Conservation (phyloP, 805 yeast genomes). For the Pichia kluyveri region DNA sequence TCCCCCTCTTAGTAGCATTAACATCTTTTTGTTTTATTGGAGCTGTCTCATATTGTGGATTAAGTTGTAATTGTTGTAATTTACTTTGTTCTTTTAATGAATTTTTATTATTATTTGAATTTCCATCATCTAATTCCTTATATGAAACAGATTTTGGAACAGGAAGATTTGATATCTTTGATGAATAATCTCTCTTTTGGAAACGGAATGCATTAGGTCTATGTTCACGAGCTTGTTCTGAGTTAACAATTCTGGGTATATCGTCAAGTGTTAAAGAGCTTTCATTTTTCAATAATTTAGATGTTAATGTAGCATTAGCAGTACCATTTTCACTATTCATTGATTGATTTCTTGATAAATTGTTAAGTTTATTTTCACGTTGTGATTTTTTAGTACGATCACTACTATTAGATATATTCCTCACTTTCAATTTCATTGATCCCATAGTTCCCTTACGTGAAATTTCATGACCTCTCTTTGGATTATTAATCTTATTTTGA, state of each 20-base stretch:
- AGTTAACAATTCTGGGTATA: slow-evolving; percentile 93
- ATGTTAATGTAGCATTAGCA: slow-evolving; percentile 39
- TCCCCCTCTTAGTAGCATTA: background rate
- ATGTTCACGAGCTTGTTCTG: slow-evolving; percentile 90
- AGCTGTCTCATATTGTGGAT: background rate
- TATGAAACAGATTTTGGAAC: slow-evolving; percentile 22
- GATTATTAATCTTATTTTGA: background rate
- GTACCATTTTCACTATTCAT: background rate
- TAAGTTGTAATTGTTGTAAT: background rate
- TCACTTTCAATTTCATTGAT: slow-evolving; percentile 22
- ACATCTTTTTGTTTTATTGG: background rate
- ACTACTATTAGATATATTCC: slow-evolving; percentile 19
- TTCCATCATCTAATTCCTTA: slow-evolving; percentile 1
- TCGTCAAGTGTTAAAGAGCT: slow-evolving; percentile 88
- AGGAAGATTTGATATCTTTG: slow-evolving; percentile 29
- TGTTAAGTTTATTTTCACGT: slow-evolving; percentile 23
- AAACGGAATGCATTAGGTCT: slow-evolving; percentile 89
- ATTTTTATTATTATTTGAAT: background rate
- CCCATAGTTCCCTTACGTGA: slow-evolving; percentile 18
- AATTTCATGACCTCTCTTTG: slow-evolving; percentile 10
- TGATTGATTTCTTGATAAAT: background rate
- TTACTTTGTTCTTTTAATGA: background rate
- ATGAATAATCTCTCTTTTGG: slow-evolving; percentile 37
- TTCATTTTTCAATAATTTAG: slow-evolving; percentile 67
- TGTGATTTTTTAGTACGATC: background rate